Base-by-base conservation (phyloP, 805 yeast species). In the Pichia nanzhaoensis region DNA sequence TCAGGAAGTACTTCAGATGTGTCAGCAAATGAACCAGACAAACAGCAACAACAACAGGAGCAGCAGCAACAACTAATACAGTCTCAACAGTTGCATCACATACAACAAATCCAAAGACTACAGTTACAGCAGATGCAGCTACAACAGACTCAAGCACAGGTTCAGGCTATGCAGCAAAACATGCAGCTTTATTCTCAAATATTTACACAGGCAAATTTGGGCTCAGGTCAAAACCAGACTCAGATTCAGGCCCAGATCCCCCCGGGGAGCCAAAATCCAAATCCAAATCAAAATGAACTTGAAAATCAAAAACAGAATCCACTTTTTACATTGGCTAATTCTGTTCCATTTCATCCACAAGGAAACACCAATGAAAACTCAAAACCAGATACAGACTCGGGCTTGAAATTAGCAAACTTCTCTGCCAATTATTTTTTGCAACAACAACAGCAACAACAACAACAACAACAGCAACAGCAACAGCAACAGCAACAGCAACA, bases 291-390 rank as follows among this genome's bases (percentile, higher is more conserved):
- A 37, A 19, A 24, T 28, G 37, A 21, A 28, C 28, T n/a, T 50
- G n/a, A 45, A 28, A 49, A 50, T 28, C 44, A 20, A n/a, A n/a
- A n/a, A 2, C 51, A 51, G 4, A 61, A 60, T 44, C 64, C 65
- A 3, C 46, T 61, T 19, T 53, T 57, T 27, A 60, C 64, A 9
- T 49, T 60, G 27, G 65, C 65, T 9, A 59, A 61, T 37, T 60
- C 65, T 2, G 63, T 53, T 24, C 28, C 28, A 10, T 24, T 24
- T 24, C 28, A 10, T 31, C 37, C 48, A 33, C 16, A 16, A 5
- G 17, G 18, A 12, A 19, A 19, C 18, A 18, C 16, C 19, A 3
- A 20, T 27, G 17, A 24, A n/a, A 18, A 28, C 16, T 24, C 10
- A 24, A 24, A 18, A 5, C 17, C 40, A 18, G 34, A 37, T 27